A percentile compares a stretch with the other conserved stretches of the same genome.
Evolutionary conservation across 164 flowering plant species (phyloP).

Genomic region (Stephania yunnanensis): DNA sequence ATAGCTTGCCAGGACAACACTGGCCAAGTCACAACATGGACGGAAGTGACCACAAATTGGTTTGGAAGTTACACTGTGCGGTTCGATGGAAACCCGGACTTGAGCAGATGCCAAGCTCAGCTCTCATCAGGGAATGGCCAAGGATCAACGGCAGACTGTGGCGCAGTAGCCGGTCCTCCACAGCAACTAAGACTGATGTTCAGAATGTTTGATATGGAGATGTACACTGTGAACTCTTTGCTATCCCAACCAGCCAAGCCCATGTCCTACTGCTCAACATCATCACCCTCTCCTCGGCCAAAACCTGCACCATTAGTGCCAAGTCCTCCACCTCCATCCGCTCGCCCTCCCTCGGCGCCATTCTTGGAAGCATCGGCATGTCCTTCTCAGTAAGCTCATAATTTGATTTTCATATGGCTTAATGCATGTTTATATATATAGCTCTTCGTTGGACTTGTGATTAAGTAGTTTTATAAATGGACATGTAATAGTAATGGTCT

Average conservation of each 20-base stretch:
- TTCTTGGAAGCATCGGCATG: conserved; percentile 61
- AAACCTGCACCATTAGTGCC: conserved; percentile 9
- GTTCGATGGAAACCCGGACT: conserved; percentile 62
- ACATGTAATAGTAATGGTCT: too few species aligned
- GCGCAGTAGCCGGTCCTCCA: conserved; percentile 54
- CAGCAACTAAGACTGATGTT: conserved; percentile 40
- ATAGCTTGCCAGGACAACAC: conserved; percentile 50
- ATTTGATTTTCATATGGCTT: background rate
- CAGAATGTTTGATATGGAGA: conserved; percentile 54
- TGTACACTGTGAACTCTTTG: conserved; percentile 57
- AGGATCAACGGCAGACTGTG: conserved; percentile 38
- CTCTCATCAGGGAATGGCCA: conserved; percentile 41
- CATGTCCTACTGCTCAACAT: conserved; percentile 59
- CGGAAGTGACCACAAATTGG: conserved; percentile 66
- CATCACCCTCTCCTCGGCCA: conserved; percentile 29
- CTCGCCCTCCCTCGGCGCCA: conserved; percentile 25
- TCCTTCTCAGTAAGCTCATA: conserved; percentile 46
- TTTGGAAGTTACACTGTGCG: conserved; percentile 62
- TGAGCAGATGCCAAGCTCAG: conserved; percentile 55
- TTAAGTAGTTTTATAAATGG: too few species aligned
- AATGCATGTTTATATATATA: too few species aligned
- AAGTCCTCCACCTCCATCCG: conserved; percentile 18
- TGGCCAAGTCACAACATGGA: conserved; percentile 44
- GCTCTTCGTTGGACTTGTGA: too few species aligned
- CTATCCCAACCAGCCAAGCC: conserved; percentile 76